A percentile compares a stretch with the other conserved stretches of the same genome.
These are phyloP conservation scores for Starmerella floris DNA, from an alignment of 805 yeast species.

Conservation along the genomic window DNA sequence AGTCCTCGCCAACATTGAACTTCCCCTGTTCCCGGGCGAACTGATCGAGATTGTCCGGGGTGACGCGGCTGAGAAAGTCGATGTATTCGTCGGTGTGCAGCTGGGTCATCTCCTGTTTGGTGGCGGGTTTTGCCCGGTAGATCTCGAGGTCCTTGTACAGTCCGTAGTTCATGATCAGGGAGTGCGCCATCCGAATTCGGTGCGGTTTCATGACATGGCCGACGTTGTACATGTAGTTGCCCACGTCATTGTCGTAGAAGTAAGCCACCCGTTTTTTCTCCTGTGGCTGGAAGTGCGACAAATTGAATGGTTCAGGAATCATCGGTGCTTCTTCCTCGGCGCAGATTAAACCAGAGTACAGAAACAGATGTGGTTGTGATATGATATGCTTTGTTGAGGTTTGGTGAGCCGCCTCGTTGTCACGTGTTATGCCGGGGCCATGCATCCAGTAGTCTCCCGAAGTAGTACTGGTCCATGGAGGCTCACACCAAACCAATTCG, in stretches of 20 bases:
- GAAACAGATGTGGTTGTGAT: no score
- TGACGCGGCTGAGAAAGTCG: constrained; percentile 77
- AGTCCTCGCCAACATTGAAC: constrained; percentile 94
- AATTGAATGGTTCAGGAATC: constrained; percentile 42
- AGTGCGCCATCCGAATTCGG: constrained; percentile 96
- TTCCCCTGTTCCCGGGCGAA: constrained; percentile 78
- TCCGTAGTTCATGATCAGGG: constrained; percentile 92
- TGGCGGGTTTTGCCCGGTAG: constrained; percentile 93
- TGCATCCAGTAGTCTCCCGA: no score
- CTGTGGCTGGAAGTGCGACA: constrained; percentile 42
- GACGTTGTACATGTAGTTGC: constrained; percentile 95
- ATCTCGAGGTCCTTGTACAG: constrained; percentile 94
- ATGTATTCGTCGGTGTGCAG: constrained; percentile 96
- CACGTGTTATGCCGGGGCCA: no score
- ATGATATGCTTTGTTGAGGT: no score
- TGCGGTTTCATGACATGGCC: constrained; percentile 99
- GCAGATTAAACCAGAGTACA: no score
- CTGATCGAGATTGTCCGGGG: constrained; percentile 82
- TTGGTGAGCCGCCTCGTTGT: no score
- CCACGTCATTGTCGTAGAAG: constrained; percentile 82
- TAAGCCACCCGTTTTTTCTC: constrained; percentile 57
- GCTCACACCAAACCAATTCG: no score
- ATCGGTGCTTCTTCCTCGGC: constrained; percentile 4
- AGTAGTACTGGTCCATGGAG: no score
- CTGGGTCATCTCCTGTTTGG: constrained; percentile 95